Conservation (phyloP, 768 basidiomycete species). For the Sarcomyxa edulis region DNA sequence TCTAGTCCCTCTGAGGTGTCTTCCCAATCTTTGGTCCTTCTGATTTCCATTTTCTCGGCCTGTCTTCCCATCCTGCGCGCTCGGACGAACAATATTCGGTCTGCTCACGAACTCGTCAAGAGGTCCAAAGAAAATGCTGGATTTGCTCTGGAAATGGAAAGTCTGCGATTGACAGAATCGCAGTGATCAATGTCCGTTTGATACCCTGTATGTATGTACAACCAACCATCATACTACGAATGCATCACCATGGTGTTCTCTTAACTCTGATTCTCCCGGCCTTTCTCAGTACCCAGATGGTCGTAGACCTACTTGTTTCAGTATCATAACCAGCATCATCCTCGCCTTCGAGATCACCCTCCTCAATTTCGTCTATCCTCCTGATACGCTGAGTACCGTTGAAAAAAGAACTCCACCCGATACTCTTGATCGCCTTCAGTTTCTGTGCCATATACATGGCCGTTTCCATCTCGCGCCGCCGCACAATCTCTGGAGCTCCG, state of each 20-base stretch:
- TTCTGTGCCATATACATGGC: slow-evolving; percentile 38
- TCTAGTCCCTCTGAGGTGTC: slow-evolving; percentile 8
- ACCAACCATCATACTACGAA: no score
- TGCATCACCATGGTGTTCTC: slow-evolving; percentile 35
- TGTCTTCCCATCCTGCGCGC: slow-evolving; percentile 44
- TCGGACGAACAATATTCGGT: slow-evolving; percentile 37
- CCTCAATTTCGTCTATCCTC: slow-evolving; percentile 12
- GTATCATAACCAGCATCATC: not conserved
- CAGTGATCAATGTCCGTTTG: no score
- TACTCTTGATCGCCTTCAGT: slow-evolving; percentile 35
- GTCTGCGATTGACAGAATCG: slow-evolving; percentile 22
- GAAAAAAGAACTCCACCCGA: slow-evolving; percentile 54
- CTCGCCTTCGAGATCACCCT: slow-evolving; percentile 13
- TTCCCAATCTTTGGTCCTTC: slow-evolving; percentile 18
- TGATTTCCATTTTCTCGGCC: slow-evolving; percentile 36
- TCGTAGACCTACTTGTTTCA: slow-evolving; percentile 20
- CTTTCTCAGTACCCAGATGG: slow-evolving; percentile 33
- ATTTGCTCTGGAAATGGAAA: slow-evolving; percentile 42
- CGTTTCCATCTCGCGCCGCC: slow-evolving; percentile 41
- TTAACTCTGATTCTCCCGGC: slow-evolving; percentile 36
- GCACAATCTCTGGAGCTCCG: slow-evolving; percentile 21
- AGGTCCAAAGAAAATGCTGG: slow-evolving; percentile 46
- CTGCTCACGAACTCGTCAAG: slow-evolving; percentile 46
- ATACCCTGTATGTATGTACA: no score
- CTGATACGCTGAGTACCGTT: slow-evolving; percentile 10